Evolutionary conservation across 257 asterid genomes (phyloP).

Genomic region (Eucommia ulmoides): DNA sequence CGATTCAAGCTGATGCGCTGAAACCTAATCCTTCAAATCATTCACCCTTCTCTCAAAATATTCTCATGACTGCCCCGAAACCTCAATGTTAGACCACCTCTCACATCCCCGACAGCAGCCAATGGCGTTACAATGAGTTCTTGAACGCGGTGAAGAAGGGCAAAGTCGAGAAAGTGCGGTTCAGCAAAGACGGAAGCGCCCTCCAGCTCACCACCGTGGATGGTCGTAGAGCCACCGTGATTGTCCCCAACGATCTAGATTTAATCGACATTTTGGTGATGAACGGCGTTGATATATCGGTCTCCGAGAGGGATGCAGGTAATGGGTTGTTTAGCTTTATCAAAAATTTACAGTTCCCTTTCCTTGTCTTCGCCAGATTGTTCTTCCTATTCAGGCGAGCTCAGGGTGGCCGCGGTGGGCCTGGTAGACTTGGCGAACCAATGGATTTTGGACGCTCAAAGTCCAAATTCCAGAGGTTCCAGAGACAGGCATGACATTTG

Average conservation of each 20-base stretch:
- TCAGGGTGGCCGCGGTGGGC: conserved; percentile 98
- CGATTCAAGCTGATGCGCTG: conserved; percentile 49
- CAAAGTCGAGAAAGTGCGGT: conserved; percentile 86
- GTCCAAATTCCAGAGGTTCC: conserved; percentile 95
- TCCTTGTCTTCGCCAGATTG: conserved; percentile 76
- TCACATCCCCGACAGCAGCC: conserved; percentile 78
- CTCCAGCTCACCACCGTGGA: conserved; percentile 91
- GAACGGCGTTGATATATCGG: conserved; percentile 94
- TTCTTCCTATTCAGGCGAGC: conserved; percentile 69
- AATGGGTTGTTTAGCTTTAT: conserved; percentile 70
- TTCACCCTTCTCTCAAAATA: conserved; percentile 56
- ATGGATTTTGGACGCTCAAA: conserved; percentile 97
- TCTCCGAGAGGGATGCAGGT: conserved; percentile 86
- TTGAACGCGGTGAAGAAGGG: conserved; percentile 95
- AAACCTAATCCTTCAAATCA: conserved; percentile 28
- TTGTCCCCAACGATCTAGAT: conserved; percentile 92
- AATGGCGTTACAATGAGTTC: conserved; percentile 94
- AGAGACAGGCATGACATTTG: conserved; percentile 82
- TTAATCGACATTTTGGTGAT: conserved; percentile 84
- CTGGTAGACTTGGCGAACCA: conserved; percentile 95
- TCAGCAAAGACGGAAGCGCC: conserved; percentile 76
- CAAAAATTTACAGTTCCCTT: conserved; percentile 68
- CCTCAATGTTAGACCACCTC: conserved; percentile 51
- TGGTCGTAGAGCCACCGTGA: conserved; percentile 74
- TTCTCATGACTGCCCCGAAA: conserved; percentile 71